Conservation (phyloP, 257 asterid genomes). For the Eustoma russellianum region DNA sequence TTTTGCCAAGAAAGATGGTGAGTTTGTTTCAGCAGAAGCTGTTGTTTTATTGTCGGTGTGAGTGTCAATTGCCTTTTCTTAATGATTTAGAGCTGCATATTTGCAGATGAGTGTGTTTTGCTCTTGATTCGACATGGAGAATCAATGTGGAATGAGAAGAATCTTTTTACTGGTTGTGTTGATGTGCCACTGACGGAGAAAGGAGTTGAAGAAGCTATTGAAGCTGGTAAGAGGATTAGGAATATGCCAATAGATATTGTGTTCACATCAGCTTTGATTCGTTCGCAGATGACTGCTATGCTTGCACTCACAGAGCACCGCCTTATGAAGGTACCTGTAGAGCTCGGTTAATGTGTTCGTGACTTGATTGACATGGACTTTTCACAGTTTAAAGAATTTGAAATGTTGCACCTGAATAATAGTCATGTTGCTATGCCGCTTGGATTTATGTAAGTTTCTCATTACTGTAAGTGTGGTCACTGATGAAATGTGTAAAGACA, state of each 20-base stretch:
- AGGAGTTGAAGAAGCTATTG: conserved; percentile 87
- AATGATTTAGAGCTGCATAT: conserved; percentile 1
- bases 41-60: too few species aligned
- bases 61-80: too few species aligned
- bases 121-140: conserved; percentile 84
- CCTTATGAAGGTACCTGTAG: conserved; percentile 56
- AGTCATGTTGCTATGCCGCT: too few species aligned
- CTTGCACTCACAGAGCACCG: conserved; percentile 80
- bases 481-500: too few species aligned
- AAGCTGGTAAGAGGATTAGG: conserved; percentile 81
- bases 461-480: too few species aligned
- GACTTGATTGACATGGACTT: too few species aligned
- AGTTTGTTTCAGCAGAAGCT: conserved; percentile 15
- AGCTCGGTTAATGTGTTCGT: not conserved
- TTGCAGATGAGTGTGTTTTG: conserved; percentile 58
- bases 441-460: too few species aligned
- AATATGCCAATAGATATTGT: conserved; percentile 70
- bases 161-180: conserved; percentile 89
- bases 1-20: conserved; percentile 31
- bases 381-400: too few species aligned
- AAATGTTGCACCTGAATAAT: too few species aligned
- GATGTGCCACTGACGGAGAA: conserved; percentile 76
- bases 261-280: conserved; percentile 72
- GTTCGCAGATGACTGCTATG: conserved; percentile 96
- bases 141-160: conserved; percentile 97